Conservation (phyloP, 768 basidiomycete species). For the Jaapia argillacea region DNA sequence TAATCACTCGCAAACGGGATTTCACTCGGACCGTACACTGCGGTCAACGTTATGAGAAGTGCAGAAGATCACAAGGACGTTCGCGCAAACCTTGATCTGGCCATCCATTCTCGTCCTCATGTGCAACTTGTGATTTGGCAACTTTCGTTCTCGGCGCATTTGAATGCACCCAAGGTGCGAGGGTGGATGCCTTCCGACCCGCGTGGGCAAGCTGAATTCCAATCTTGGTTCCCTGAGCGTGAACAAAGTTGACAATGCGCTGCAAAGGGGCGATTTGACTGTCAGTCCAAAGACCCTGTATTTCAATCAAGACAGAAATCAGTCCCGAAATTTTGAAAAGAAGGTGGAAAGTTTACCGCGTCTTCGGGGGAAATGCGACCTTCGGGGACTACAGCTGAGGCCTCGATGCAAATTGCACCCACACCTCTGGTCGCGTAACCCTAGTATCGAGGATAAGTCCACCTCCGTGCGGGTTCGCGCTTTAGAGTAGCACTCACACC, state of each 20-base stretch:
- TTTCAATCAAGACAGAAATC: neutral
- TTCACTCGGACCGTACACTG: constrained; percentile 55
- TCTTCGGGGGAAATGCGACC: constrained; percentile 74
- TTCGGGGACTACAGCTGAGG: constrained; percentile 63
- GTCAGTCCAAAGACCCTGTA: constrained; percentile 64
- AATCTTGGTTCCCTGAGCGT: constrained; percentile 52
- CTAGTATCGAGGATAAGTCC: constrained; percentile 16
- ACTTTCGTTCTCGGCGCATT: constrained; percentile 23
- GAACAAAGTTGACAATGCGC: constrained; percentile 65
- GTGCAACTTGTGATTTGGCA: constrained; percentile 24
- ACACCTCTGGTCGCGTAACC: constrained; percentile 63
- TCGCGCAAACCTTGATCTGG: constrained; percentile 40
- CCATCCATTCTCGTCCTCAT: constrained; percentile 58
- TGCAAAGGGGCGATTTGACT: constrained; percentile 61
- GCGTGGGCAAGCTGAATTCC: constrained; percentile 79
- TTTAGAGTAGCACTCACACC: constrained; percentile 29
- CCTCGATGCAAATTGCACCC: constrained; percentile 65
- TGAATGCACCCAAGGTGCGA: constrained; percentile 54
- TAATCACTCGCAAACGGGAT: constrained; percentile 43
- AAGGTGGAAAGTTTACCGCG: no score
- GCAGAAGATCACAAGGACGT: neutral
- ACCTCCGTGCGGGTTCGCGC: neutral
- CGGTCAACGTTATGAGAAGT: neutral
- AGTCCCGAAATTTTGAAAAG: constrained; percentile 1
- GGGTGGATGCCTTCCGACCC: constrained; percentile 62